These are phyloP conservation scores for Posidonia australis DNA, from an alignment of 106 monocot species.

Conservation along the genomic window DNA sequence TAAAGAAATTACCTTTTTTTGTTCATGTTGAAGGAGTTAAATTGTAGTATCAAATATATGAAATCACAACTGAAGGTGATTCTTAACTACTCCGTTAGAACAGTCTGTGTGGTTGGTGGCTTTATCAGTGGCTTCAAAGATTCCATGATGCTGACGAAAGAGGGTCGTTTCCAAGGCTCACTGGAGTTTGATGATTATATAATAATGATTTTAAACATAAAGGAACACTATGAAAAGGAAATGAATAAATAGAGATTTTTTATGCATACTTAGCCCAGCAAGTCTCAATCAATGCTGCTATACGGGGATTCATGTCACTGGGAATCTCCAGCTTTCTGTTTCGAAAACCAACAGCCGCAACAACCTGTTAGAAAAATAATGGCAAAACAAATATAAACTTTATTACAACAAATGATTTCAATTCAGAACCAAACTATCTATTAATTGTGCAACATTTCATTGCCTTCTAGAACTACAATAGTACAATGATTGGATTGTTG, in stretches of 20 bases:
- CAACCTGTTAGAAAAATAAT: conserved; percentile 47
- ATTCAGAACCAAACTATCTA: background rate
- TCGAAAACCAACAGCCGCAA: conserved; percentile 90
- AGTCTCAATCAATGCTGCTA: conserved; percentile 70
- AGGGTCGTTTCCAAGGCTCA: conserved; percentile 85
- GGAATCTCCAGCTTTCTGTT: conserved; percentile 77
- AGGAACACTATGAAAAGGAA: background rate
- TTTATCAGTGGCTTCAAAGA: conserved; percentile 60
- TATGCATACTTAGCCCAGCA: conserved; percentile 78
- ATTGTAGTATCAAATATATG: too few species aligned
- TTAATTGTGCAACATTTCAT: too few species aligned
- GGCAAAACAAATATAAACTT: background rate
- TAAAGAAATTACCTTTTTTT: too few species aligned
- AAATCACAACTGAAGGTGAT: too few species aligned
- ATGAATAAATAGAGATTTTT: background rate
- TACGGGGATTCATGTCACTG: conserved; percentile 55
- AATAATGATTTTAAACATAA: conserved; percentile 1
- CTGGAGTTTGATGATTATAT: conserved; percentile 29
- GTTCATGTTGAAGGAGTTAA: background rate
- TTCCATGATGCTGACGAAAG: conserved; percentile 74
- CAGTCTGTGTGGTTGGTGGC: conserved; percentile 25
- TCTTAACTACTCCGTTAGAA: background rate
- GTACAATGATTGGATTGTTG: too few species aligned
- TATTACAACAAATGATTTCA: background rate
- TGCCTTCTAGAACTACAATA: too few species aligned